phyloP scores from a whole-genome alignment of 495 filamentous ascomycete species.

The Cercophora scortea region DNA sequence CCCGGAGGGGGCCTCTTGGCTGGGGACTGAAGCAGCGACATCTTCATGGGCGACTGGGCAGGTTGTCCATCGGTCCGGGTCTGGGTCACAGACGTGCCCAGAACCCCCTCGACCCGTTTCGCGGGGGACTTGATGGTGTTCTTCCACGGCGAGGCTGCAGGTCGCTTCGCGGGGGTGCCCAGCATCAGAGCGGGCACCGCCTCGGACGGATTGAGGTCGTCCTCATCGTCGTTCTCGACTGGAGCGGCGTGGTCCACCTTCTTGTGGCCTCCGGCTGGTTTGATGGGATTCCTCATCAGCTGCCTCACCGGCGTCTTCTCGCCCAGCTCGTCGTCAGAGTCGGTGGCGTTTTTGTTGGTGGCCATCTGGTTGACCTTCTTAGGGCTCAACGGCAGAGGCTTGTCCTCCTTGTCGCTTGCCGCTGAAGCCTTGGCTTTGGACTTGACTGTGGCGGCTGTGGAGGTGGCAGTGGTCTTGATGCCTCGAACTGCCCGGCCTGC shows the following conservation, averaged over 20 bases:
- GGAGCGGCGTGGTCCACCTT: background rate
- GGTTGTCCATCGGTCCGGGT: constrained; percentile 4
- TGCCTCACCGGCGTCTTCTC: constrained; percentile 42
- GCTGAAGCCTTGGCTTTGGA: background rate
- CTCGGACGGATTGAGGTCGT: constrained; percentile 11
- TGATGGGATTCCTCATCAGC: constrained; percentile 40
- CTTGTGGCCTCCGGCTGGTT: constrained; percentile 9
- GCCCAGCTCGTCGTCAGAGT: constrained; percentile 45
- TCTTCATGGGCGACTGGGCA: constrained; percentile 24
- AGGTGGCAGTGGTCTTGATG: constrained; percentile 2
- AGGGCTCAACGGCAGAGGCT: constrained; percentile 38
- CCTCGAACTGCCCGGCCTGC: constrained; percentile 7
- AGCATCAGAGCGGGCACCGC: constrained; percentile 20
- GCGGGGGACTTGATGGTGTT: constrained; percentile 39
- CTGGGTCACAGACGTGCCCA: constrained; percentile 1
- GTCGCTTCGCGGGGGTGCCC: constrained; percentile 40
- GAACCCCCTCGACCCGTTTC: constrained; percentile 29
- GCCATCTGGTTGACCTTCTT: constrained; percentile 49
- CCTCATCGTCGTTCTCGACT: constrained; percentile 8
- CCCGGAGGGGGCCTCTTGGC: constrained; percentile 39
- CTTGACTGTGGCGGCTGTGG: background rate
- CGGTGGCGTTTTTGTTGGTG: constrained; percentile 31
- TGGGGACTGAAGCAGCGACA: constrained; percentile 39
- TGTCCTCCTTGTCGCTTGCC: constrained; percentile 12
- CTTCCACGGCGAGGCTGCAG: constrained; percentile 40